Conservation (phyloP, 495 filamentous ascomycete genomes). For the Penicillium coprophilum region DNA sequence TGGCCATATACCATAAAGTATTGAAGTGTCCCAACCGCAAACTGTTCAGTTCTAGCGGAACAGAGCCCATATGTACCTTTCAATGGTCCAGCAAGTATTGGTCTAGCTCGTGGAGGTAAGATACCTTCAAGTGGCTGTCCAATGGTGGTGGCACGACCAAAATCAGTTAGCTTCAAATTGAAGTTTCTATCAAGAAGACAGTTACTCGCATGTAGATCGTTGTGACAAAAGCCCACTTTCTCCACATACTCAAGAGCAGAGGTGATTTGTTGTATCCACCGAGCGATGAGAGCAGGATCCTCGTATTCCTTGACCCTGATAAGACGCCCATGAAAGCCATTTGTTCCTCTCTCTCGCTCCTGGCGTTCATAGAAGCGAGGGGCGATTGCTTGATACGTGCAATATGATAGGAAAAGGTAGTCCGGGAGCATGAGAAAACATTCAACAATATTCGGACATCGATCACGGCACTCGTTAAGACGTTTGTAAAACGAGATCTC, state of each 20-base stretch:
- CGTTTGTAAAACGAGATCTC: conserved; percentile 26
- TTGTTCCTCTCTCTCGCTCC: conserved; percentile 24
- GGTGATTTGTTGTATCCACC: conserved; percentile 25
- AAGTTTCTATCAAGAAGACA: conserved; percentile 24
- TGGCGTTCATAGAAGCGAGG: conserved; percentile 25
- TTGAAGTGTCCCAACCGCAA: conserved; percentile 30
- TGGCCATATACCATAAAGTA: conserved; percentile 34
- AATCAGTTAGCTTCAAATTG: conserved; percentile 22
- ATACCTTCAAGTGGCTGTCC: conserved; percentile 23
- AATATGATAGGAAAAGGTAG: conserved; percentile 29
- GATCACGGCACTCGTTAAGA: conserved; percentile 16
- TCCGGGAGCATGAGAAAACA: conserved; percentile 28
- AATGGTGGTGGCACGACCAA: conserved; percentile 26
- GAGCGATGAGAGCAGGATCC: conserved; percentile 23
- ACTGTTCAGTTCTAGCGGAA: conserved; percentile 30
- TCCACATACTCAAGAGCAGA: conserved; percentile 24
- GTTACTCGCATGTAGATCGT: conserved; percentile 24
- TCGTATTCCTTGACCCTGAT: conserved; percentile 21
- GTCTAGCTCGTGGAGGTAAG: conserved; percentile 23
- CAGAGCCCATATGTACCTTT: conserved; percentile 26
- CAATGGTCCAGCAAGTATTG: conserved; percentile 22
- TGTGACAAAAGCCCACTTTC: conserved; percentile 24
- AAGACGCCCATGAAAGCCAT: conserved; percentile 22
- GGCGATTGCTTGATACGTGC: conserved; percentile 18
- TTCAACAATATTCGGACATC: conserved; percentile 24